phyloP scores from a whole-genome alignment of 1,139 yeast species.

The Wickerhamomyces sp. region DNA sequence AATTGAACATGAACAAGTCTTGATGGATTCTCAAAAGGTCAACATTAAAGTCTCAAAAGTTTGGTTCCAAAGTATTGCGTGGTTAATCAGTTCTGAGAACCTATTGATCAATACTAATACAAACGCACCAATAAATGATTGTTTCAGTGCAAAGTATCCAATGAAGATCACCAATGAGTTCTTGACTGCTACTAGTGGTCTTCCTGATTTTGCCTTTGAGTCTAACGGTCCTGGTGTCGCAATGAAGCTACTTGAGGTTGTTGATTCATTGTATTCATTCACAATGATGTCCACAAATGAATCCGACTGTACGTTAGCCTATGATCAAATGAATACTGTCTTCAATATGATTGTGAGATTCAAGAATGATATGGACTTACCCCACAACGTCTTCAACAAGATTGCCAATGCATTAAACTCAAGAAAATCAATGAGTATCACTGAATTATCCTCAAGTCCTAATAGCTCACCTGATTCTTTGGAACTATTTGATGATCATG shows the following conservation, averaged over 20 bases:
- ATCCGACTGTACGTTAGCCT: constrained; percentile 11
- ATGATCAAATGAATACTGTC: constrained; percentile 13
- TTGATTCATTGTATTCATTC: constrained; percentile 17
- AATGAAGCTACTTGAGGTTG: constrained; percentile 18
- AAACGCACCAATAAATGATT: constrained; percentile 11
- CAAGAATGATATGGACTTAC: constrained; percentile 17
- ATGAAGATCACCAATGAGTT: constrained; percentile 19
- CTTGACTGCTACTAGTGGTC: constrained; percentile 10
- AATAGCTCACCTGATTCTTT: constrained; percentile 1
- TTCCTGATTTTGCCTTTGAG: constrained; percentile 21
- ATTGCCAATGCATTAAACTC: constrained; percentile 12
- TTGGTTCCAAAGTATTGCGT: constrained; percentile 22
- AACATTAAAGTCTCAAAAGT: constrained; percentile 21
- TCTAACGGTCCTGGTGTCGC: constrained; percentile 23
- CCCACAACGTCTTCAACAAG: constrained; percentile 12
- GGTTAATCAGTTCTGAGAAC: constrained; percentile 20
- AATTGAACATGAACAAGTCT: constrained; percentile 7
- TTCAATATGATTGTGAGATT: constrained; percentile 15
- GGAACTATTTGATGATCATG: constrained; percentile 5
- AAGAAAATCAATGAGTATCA: constrained; percentile 6
- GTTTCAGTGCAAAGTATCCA: constrained; percentile 17
- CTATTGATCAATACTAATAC: constrained; percentile 11
- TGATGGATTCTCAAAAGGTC: constrained; percentile 19
- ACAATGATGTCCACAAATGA: constrained; percentile 11
- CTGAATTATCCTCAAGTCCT: constrained; percentile 4